Conservation (phyloP, 2,329 filamentous ascomycete species). For the Colletotrichum plurivorum region DNA sequence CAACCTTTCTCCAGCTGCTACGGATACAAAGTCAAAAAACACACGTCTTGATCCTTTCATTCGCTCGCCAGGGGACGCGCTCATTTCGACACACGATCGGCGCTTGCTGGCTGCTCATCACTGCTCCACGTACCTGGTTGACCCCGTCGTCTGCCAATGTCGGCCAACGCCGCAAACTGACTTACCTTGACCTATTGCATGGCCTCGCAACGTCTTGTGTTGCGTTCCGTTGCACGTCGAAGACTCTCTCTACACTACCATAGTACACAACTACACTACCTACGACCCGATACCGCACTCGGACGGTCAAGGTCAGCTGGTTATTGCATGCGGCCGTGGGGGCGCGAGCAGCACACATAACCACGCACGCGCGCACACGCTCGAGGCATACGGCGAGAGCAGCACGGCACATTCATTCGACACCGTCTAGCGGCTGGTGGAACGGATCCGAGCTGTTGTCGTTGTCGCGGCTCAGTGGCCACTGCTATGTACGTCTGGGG, state of each 20-base stretch:
- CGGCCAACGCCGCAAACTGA: neutral
- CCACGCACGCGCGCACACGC: neutral
- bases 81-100: constrained; percentile 34
- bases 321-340: constrained; percentile 36
- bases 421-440: constrained; percentile 3
- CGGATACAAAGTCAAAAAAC: constrained; percentile 40
- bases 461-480: constrained; percentile 8
- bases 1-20: constrained; percentile 37
- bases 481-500: neutral
- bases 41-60: constrained; percentile 18
- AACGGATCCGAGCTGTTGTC: constrained; percentile 30
- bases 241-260: too few relatives aligned
- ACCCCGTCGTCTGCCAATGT: constrained; percentile 21
- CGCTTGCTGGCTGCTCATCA: constrained; percentile 31
- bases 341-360: constrained; percentile 12
- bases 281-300: constrained; percentile 23
- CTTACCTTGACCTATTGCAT: too few relatives aligned
- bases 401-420: neutral
- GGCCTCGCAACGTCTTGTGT: too few relatives aligned
- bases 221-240: too few relatives aligned
- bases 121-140: constrained; percentile 28
- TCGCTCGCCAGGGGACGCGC: constrained; percentile 7
- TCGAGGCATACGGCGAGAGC: constrained; percentile 3
- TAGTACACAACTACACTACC: neutral
- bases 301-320: constrained; percentile 30